These are phyloP conservation scores for Rhynchosporium secalis DNA, from an alignment of 2,329 filamentous ascomycete species.

Conservation along the genomic window DNA sequence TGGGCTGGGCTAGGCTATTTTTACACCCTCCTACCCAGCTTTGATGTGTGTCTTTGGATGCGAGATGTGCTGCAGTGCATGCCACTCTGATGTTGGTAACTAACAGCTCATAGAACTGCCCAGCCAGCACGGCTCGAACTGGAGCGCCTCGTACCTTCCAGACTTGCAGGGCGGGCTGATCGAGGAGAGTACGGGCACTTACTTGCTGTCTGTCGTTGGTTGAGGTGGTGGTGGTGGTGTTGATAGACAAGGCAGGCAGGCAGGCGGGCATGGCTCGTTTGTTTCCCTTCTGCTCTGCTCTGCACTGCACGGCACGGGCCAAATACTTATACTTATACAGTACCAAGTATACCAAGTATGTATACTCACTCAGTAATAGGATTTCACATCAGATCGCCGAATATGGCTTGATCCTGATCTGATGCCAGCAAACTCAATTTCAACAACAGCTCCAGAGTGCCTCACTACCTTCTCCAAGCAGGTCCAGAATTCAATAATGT, in stretches of 20 bases:
- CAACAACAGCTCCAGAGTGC: slow-evolving; percentile 15
- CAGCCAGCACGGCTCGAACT: not conserved
- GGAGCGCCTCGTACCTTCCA: slow-evolving; percentile 22
- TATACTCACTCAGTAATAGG: not conserved
- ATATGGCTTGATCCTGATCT: slow-evolving; percentile 16
- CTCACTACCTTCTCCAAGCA: not conserved
- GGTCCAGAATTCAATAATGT: not conserved
- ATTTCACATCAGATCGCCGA: slow-evolving; percentile 22
- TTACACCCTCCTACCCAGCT: no score
- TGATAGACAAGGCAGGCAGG: slow-evolving; percentile 8
- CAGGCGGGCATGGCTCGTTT: not conserved
- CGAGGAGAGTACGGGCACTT: no score
- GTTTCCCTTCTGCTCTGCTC: not conserved
- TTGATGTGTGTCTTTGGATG: not conserved
- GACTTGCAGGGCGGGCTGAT: not conserved
- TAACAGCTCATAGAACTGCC: slow-evolving; percentile 4
- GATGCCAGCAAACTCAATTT: slow-evolving; percentile 25
- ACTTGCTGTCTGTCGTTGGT: no score
- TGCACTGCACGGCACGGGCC: slow-evolving; percentile 25
- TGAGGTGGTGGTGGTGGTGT: not conserved
- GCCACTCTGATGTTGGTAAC: slow-evolving; percentile 14
- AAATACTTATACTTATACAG: not conserved
- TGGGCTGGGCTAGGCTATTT: no score
- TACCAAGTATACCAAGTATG: not conserved
- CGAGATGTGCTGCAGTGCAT: slow-evolving; percentile 11